phyloP scores from a whole-genome alignment of 148 eudicot genomes.

The Heliamphora exappendiculata region DNA sequence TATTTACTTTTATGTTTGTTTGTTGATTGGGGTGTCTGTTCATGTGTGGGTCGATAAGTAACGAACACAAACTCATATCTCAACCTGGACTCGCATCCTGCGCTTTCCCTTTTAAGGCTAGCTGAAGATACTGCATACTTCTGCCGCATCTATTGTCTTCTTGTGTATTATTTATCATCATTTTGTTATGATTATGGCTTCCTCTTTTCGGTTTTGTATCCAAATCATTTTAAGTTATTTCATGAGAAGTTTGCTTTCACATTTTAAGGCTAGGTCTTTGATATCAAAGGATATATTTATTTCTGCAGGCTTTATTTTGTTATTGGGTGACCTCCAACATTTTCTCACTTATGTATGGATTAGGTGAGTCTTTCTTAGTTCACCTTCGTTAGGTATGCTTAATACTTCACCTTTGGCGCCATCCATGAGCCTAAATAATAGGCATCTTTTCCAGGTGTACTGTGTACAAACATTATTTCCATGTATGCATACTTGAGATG shows the following conservation, averaged over 20 bases:
- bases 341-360: constrained; percentile 76
- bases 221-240: not conserved
- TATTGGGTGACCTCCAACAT: constrained; percentile 92
- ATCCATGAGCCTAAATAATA: not conserved
- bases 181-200: not conserved
- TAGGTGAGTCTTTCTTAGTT: constrained; percentile 44
- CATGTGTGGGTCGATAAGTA: not conserved
- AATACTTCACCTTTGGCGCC: not conserved
- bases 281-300: not conserved
- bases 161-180: not conserved
- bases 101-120: not conserved
- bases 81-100: not conserved
- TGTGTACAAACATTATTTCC: not conserved
- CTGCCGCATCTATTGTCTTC: not conserved
- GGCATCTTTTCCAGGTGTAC: too few relatives aligned
- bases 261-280: not conserved
- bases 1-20: not conserved
- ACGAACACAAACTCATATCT: not conserved
- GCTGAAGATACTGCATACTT: not conserved
- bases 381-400: not conserved
- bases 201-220: not conserved
- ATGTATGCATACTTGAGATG: not conserved
- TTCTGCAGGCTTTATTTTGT: constrained; percentile 79
- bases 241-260: not conserved
- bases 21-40: not conserved